Conservation (phyloP, 2,329 filamentous ascomycete genomes). For the Hymenoscyphus albidus region DNA sequence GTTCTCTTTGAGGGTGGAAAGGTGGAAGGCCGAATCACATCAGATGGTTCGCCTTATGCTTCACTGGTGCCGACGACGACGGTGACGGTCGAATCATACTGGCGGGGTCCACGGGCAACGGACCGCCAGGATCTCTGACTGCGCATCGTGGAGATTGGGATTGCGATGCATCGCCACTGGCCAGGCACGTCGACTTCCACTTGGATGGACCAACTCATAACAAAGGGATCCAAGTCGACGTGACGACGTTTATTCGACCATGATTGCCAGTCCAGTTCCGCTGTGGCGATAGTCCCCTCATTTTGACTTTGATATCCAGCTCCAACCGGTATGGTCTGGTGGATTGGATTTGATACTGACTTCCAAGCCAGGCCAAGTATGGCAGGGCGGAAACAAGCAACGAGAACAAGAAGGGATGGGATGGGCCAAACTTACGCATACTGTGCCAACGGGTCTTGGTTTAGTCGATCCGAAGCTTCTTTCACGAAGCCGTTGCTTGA, state of each 20-base stretch:
- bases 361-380: not conserved
- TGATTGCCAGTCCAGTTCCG: not conserved
- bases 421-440: slow-evolving; percentile 11
- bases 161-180: not conserved
- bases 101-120: not conserved
- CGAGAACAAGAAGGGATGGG: not conserved
- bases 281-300: not conserved
- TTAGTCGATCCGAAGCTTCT: slow-evolving; percentile 4
- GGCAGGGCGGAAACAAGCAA: slow-evolving; percentile 4
- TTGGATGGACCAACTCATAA: not conserved
- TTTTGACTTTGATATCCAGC: not conserved
- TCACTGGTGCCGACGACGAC: not conserved
- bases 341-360: not conserved
- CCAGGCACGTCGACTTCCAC: not conserved
- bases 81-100: not conserved
- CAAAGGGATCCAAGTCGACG: not conserved
- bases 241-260: not conserved
- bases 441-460: slow-evolving; percentile 6
- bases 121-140: not conserved
- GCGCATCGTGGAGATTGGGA: not conserved
- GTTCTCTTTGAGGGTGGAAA: not conserved
- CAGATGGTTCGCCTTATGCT: not conserved
- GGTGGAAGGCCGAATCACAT: not conserved
- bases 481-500: slow-evolving; percentile 3
- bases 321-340: not conserved